Evolutionary conservation across 345 rosid genomes (phyloP), one percentile per base, ranked within the genome.

Genomic region (Hibiscus tridactylites): DNA sequence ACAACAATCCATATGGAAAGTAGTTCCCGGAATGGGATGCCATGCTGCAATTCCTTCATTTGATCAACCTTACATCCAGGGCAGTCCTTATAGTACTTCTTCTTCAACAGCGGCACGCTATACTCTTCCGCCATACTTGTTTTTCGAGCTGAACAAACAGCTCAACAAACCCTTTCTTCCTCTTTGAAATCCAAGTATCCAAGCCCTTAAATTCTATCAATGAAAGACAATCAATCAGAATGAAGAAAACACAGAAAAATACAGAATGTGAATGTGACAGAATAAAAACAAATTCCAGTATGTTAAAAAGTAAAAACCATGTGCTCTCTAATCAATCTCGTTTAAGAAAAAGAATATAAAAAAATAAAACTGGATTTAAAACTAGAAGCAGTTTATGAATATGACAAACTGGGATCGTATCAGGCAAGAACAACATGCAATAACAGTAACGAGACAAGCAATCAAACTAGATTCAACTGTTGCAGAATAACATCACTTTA

Each of bases 11-110:
- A 92, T 70, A 89, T 76, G 5, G 93, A 77, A 12, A 79, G 0
- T 39, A 94, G 85, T 73, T 85, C 82, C 28, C 78, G 54, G 57
- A 94, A 47, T 3, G 99, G 99, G 37, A 90, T 46, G 11, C 97
- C 92, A 1, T 74, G 80, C 53, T 72, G 84, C 53, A 75, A 67
- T 72, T 82, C 79, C 78, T 90, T 91, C 67, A 26, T 70, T 65
- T 78, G 87, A 24, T 94, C 96, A 74, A 88, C 87, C 64, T 87
- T 85, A 70, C 97, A 94, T 6, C 99, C 99, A 0, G 97, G 84
- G 57, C 99, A 95, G 70, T 85, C 80, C 68, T 89, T 91, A 73
- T 88, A 68, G 79, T 82, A 85, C 26, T 77, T 79, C 68, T 85
- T 88, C 81, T 82, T 81, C 76, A 95, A 78, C 74, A 89, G 53